Base-by-base conservation (phyloP, 2,329 filamentous ascomycete species). In the Fusarium sp. region DNA sequence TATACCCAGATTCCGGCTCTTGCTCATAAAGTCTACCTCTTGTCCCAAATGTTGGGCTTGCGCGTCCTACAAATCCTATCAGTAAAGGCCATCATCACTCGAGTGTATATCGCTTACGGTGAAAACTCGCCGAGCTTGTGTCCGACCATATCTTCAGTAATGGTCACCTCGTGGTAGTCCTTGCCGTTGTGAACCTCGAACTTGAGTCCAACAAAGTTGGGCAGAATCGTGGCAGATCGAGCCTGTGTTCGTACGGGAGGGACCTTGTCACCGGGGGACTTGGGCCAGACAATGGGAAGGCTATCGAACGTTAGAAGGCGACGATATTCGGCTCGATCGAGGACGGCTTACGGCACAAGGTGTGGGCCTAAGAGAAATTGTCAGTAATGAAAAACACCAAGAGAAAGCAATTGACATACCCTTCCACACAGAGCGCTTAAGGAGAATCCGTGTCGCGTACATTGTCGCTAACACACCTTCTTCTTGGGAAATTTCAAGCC, bases 141-240 rank as follows among this genome's bases (percentile, higher is more conserved):
- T 58, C 94, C 94, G 54, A 97, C 94, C 94, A 97, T 97, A 76
- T 97, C 92, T 79, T 97, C 94, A 14, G 93, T 97, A 69, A 97
- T 91, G 71, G 85, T 86, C 59, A 97, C 86, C 73, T 96, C 92
- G 74, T 90, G 83, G 80, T 97, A 97, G 31, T 86, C 87, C 83
- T 96, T 97, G 76, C 94, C 94, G 79, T 97, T 97, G 83, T 97
- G 91, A 64, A 97, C 88, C 80, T 94, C 91, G 80, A 97, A 97
- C 78, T 89, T 90, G 75, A 97, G 83, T 13, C 93, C 93, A 58
- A 97, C 93, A 78, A 97, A 97, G 81, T 92, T 96, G 68, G 94
- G 94, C 61, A 97, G 86, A 75, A 97, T 96, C 6, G 93, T 97
- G 31, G 94, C 94, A 61, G 91, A 87, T 70, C 94, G 92, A 36